Evolutionary conservation across 192 early-diverging fungal species (phyloP), one percentile per base, ranked within the genome.

Genomic region (Chytriomyces sp.): DNA sequence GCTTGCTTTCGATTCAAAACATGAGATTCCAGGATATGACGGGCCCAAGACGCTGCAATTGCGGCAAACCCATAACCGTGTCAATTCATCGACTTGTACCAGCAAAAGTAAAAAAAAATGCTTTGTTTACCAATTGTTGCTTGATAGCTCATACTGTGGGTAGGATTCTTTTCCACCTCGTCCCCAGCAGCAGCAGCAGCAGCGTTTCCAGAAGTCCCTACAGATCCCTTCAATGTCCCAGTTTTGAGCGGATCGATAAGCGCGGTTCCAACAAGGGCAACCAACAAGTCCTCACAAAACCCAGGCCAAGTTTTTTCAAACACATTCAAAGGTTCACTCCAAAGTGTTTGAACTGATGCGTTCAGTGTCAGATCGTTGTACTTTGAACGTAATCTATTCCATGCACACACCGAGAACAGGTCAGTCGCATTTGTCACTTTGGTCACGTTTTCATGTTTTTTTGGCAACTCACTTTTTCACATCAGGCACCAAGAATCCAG

Each of bases 221-320:
- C 43, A 45, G 6, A 20, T 49, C 61, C 28, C 35, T 35, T 35
- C 35, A 35, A 35, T 4, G 35, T 35, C 2, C 35, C 35, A 43
- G 50, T 16, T 44, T 50, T 45, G 0, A 45, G 43, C 23, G 60
- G 72, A 16, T 73, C 72, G 3, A 28, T 35, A n/a, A 82, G 57
- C 2, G 53, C 53, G 18, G 66, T 53, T 6, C 60, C 77, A 11
- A 85, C 64, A 10, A 85, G 76, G 16, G 68, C 69, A 20, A 77
- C n/a, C n/a, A 83, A 64, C 26, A 85, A 26, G 10, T 82, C 83
- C 46, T 83, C 80, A 6, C 50, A 4, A 61, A 87, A 87, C 59
- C 80, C 83, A 2, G 76, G 81, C 83, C 86, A 87, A 16, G 74
- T 48, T 0, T 28, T 9, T 57, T 84, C 83, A 74, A 83, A 87